Evolutionary conservation across 2,329 filamentous ascomycete genomes (phyloP), one percentile per base, ranked within the genome.

Genomic region (Penicillium expansum): DNA sequence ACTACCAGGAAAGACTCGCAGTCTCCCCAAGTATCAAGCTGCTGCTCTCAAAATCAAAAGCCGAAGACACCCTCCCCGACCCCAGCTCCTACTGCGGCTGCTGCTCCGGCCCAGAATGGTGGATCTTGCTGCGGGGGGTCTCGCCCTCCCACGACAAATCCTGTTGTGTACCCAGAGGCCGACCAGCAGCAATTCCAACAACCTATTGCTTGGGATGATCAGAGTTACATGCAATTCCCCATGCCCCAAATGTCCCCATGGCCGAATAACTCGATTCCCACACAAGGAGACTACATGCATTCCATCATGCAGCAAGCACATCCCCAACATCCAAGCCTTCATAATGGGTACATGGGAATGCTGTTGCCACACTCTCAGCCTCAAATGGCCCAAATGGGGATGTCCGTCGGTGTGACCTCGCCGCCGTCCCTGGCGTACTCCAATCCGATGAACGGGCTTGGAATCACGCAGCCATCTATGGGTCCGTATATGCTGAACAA

Each of bases 51-150:
- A 41, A 59, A 68, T 13, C 42, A 48, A 38, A 59, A 67, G 53
- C 39, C 60, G 33, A 42, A 58, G 37, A 30, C 42, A 18, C 39
- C 56, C 20, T 48, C 44, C 11, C 41, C 57, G 22, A 48, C 53
- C 16, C 55, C 54, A 27, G 37, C 27, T n/a, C 54, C 20, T 18
- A 8, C 29, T 5, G 27, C 33, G 22, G 27, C 48, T 27, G 14
- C 41, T 18, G 27, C 24, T 13, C 39, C 48, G 4, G 22, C 48
- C 14, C 51, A 59, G 18, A 53, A 56, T 32, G 58, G 59, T 42
- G 58, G 64, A 24, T 72, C 72, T 55, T 74, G 72, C 56, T 74
- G 73, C 44, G 59, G 49, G 20, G 49, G 57, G 18, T 50, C 67
- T 20, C 11, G 38, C 42, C 16, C 44, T 49, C 16, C 22, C 43